Base-by-base conservation (phyloP, 1,139 yeast genomes). In the Yamadazyma epiphylla region DNA sequence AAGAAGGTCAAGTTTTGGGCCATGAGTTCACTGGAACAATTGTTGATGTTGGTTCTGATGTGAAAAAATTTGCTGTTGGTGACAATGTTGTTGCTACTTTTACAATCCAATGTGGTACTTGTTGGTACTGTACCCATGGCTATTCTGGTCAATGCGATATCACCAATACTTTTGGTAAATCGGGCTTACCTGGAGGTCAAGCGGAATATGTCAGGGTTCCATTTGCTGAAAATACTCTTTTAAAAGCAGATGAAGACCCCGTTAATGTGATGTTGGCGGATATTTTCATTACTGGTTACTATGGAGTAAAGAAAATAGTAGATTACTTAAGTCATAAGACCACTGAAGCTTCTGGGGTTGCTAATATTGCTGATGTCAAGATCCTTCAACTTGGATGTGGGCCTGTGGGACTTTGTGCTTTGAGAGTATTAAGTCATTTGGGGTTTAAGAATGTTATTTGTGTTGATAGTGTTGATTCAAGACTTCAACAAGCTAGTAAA, bases 261-360 rank as follows among this genome's bases (percentile, higher is more conserved):
- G 64, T 72, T 6, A 70, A 77, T 27, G 71, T 77, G 5, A 51
- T 78, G 40, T 74, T 78, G 80, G 78, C 82, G 6, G 85, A 78
- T 51, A 78, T 78, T 32, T 78, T 78, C 50, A 74, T 79, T 22
- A 78, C 85, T 1, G 85, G 82, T 0, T 77, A 73, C 51, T 74
- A 67, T 45, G 83, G 83, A 22, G 71, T 60, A 9, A 64, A 62
- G 37, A 66, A 67, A 39, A 75, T 77, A 15, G 48, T 67, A 13
- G 71, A 75, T 40, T 66, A 61, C 37, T 53, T 61, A 36, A 41
- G 43, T 16, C 48, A 48, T 15, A 52, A 53, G 28, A 36, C 52
- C 5, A 47, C 53, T 2, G 27, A 39, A 27, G 45, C 47, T 0
- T 31, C 38, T 7, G 33, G 33, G 3, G 27, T 29, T 2, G 44